Evolutionary conservation across 176 grass and related monocot genomes (phyloP).

Genomic region (Triticum dicoccoides): DNA sequence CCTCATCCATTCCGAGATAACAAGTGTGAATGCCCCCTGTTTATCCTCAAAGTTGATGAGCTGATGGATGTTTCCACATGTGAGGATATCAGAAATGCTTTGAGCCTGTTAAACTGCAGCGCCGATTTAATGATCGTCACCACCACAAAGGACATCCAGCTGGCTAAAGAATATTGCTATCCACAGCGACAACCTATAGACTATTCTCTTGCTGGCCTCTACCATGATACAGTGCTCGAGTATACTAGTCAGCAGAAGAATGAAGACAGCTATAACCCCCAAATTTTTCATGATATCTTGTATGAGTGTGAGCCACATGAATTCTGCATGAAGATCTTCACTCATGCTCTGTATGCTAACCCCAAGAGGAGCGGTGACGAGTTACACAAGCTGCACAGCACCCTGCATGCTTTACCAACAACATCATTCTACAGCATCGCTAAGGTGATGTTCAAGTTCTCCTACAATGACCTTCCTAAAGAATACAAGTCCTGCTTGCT

Average conservation of each 20-base stretch:
- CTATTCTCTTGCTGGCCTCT: not conserved
- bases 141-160: not conserved
- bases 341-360: not conserved
- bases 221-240: not conserved
- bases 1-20: too few species aligned
- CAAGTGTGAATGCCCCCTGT: not conserved
- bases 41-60: not conserved
- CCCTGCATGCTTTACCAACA: too few species aligned
- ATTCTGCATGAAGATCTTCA: not conserved
- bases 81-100: not conserved
- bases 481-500: not conserved
- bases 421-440: too few species aligned
- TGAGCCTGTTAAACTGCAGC: not conserved
- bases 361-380: not conserved
- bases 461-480: not conserved
- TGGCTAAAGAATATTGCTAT: not conserved
- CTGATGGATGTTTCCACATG: not conserved
- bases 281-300: not conserved
- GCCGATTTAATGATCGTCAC: not conserved
- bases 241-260: not conserved
- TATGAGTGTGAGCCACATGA: not conserved
- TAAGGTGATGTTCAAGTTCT: not conserved
- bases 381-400: not conserved
- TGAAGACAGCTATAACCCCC: not conserved
- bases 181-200: not conserved